Conservation (phyloP, 768 basidiomycete genomes). For the Cystobasidium onofrii region DNA sequence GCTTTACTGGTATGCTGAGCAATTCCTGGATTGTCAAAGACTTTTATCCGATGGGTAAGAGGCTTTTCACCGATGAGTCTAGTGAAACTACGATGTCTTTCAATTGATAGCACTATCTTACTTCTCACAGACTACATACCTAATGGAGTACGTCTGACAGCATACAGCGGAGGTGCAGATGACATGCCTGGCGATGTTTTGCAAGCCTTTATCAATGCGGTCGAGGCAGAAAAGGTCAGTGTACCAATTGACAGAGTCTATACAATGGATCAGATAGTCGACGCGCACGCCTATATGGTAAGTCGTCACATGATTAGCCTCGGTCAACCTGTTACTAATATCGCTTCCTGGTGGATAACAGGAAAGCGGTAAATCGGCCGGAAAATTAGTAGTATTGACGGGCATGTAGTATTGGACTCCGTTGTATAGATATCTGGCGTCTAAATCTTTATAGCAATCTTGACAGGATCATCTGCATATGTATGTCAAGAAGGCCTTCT, state of each 20-base stretch:
- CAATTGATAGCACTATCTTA: not conserved
- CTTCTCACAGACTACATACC: not conserved
- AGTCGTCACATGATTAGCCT: not conserved
- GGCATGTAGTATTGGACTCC: not conserved
- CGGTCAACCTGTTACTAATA: not conserved
- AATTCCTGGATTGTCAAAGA: conserved; percentile 5
- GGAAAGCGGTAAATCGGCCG: not conserved
- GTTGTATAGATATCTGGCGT: too few relatives aligned
- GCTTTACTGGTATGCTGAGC: conserved; percentile 9
- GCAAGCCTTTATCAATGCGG: not conserved
- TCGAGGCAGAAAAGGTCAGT: not conserved
- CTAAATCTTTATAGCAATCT: too few relatives aligned
- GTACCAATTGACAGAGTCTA: not conserved
- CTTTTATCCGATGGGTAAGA: conserved; percentile 8
- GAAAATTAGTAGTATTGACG: not conserved
- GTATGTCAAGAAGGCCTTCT: too few relatives aligned
- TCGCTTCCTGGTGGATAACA: not conserved
- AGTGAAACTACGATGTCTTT: not conserved
- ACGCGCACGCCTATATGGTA: not conserved
- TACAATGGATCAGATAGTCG: not conserved
- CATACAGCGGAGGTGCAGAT: not conserved
- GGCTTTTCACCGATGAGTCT: too few relatives aligned
- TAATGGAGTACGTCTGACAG: not conserved
- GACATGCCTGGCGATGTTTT: not conserved
- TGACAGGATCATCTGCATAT: too few relatives aligned